Conservation (phyloP, 2,329 filamentous ascomycete genomes). For the Pyricularia grisea region DNA sequence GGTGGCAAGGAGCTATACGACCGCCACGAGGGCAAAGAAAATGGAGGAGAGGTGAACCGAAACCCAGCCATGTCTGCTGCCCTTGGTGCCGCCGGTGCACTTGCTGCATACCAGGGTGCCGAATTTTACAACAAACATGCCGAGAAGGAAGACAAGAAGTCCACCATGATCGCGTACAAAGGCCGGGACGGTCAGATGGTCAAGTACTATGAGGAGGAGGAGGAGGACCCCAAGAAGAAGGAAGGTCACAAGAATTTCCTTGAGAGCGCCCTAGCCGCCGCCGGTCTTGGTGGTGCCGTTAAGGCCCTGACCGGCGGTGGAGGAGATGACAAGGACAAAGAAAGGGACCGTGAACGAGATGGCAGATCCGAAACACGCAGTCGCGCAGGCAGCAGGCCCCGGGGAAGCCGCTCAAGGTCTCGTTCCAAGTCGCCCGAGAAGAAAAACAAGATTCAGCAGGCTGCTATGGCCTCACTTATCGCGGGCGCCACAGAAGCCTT, state of each 20-base stretch:
- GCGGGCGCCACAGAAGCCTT: slow-evolving; percentile 90
- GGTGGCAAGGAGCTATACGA: slow-evolving; percentile 59
- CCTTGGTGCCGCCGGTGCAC: slow-evolving; percentile 52
- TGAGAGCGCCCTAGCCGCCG: slow-evolving; percentile 52
- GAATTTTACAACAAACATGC: slow-evolving; percentile 54
- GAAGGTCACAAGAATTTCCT: slow-evolving; percentile 56
- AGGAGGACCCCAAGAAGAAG: slow-evolving; percentile 39
- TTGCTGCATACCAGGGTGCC: slow-evolving; percentile 55
- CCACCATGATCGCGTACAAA: slow-evolving; percentile 42
- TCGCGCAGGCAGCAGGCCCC: slow-evolving; percentile 21
- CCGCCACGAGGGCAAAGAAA: slow-evolving; percentile 46
- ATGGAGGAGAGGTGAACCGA: slow-evolving; percentile 39
- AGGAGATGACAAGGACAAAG: slow-evolving; percentile 24
- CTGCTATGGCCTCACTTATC: slow-evolving; percentile 81
- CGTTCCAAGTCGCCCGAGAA: slow-evolving; percentile 43
- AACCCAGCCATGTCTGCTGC: slow-evolving; percentile 51
- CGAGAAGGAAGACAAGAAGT: slow-evolving; percentile 43
- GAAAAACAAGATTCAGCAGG: slow-evolving; percentile 65
- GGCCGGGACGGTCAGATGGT: slow-evolving; percentile 41
- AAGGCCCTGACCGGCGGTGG: slow-evolving; percentile 46
- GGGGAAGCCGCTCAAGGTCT: slow-evolving; percentile 34
- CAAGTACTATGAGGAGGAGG: slow-evolving; percentile 49
- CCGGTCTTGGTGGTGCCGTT: slow-evolving; percentile 51
- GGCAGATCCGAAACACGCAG: slow-evolving; percentile 30
- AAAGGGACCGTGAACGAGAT: slow-evolving; percentile 22